A percentile compares a stretch with the other conserved stretches of the same genome.
These are phyloP conservation scores for Euptelea pleiosperma DNA, from an alignment of 164 flowering plant genomes.

Conservation along the genomic window DNA sequence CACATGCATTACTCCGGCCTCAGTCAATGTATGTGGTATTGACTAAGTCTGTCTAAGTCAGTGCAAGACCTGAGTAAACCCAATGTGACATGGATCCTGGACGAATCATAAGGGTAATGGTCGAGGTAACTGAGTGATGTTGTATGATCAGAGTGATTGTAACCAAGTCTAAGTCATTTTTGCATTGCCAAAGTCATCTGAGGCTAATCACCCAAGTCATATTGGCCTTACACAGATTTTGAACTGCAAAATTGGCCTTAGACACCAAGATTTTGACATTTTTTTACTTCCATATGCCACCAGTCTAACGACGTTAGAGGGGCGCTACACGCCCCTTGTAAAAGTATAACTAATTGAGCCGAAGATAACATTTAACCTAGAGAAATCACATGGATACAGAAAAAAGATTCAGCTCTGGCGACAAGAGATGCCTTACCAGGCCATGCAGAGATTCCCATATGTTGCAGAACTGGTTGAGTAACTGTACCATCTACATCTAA, in stretches of 20 bases:
- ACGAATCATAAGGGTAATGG: neutral
- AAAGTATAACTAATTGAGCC: too few relatives aligned
- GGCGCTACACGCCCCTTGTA: too few relatives aligned
- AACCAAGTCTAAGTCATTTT: neutral
- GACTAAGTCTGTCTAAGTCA: neutral
- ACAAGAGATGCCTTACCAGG: slow-evolving; percentile 56
- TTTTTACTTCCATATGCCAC: too few relatives aligned
- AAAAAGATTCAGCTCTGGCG: neutral
- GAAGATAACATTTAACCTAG: neutral
- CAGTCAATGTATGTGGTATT: neutral
- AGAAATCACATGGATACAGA: neutral
- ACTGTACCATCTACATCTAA: slow-evolving; percentile 77
- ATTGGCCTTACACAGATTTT: neutral
- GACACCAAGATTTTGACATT: neutral
- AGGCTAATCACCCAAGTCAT: neutral
- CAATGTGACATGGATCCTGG: neutral
- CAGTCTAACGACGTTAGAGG: too few relatives aligned
- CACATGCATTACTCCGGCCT: neutral
- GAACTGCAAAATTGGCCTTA: neutral
- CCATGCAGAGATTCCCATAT: slow-evolving; percentile 85
- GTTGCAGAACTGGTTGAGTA: slow-evolving; percentile 85
- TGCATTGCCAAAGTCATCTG: neutral
- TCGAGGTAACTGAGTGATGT: neutral
- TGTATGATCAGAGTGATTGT: neutral
- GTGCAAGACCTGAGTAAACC: neutral